These are phyloP conservation scores for Hypholoma fasciculare DNA, from an alignment of 768 basidiomycete species.

Conservation along the genomic window DNA sequence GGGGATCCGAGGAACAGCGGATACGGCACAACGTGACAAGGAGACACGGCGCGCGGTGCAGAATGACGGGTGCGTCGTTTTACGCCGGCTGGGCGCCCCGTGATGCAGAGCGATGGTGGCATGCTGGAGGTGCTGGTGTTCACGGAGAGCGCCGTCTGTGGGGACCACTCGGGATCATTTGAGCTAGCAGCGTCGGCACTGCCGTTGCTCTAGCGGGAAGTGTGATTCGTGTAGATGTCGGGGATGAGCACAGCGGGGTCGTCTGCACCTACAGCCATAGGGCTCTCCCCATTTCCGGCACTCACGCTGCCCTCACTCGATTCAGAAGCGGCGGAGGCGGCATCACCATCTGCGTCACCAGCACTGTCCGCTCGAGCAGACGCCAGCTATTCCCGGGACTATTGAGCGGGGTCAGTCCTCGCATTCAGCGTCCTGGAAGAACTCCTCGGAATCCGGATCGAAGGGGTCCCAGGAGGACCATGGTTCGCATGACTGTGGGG, in stretches of 20 bases:
- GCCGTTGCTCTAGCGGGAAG: constrained; percentile 20
- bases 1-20: too few relatives aligned
- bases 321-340: constrained; percentile 27
- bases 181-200: background rate
- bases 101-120: too few relatives aligned
- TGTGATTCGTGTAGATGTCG: constrained; percentile 29
- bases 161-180: constrained; percentile 10
- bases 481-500: constrained; percentile 42
- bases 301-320: constrained; percentile 37
- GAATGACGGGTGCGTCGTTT: too few relatives aligned
- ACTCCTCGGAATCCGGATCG: constrained; percentile 82
- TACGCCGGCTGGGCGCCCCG: too few relatives aligned
- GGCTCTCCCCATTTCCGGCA: constrained; percentile 26
- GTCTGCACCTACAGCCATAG: constrained; percentile 45
- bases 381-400: constrained; percentile 28
- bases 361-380: constrained; percentile 14
- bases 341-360: background rate
- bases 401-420: constrained; percentile 54
- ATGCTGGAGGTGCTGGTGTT: background rate
- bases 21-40: too few relatives aligned
- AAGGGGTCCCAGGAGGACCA: constrained; percentile 71
- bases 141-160: background rate
- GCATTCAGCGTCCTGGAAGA: constrained; percentile 61
- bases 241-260: constrained; percentile 40
- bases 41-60: too few relatives aligned